Conservation (phyloP, 2,329 filamentous ascomycete genomes). For the Paradendryphiella salina region DNA sequence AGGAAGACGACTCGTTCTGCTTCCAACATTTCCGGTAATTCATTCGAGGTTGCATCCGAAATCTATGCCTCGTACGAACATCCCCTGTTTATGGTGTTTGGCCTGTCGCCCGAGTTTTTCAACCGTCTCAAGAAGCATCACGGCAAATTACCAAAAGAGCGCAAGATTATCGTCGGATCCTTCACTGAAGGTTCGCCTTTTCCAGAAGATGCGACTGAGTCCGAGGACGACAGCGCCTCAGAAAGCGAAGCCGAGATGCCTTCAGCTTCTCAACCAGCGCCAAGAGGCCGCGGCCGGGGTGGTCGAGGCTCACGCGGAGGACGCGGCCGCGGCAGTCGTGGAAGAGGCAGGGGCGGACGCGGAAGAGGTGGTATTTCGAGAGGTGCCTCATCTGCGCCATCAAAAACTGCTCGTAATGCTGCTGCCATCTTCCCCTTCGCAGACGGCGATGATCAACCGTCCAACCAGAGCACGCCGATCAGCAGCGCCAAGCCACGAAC, state of each 20-base stretch:
- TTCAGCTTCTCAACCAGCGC: constrained; percentile 22
- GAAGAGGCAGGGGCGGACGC: constrained; percentile 39
- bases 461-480: constrained; percentile 42
- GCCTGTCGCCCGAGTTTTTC: constrained; percentile 40
- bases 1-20: constrained; percentile 44
- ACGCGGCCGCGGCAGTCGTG: constrained; percentile 34
- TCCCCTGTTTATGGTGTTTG: constrained; percentile 42
- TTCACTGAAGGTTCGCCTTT: constrained; percentile 19
- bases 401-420: constrained; percentile 40
- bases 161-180: constrained; percentile 21
- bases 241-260: constrained; percentile 34
- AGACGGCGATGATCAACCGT: constrained; percentile 40
- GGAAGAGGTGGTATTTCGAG: constrained; percentile 28
- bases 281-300: constrained; percentile 33
- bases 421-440: constrained; percentile 39
- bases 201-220: constrained; percentile 25
- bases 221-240: constrained; percentile 24
- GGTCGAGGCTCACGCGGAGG: constrained; percentile 37
- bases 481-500: constrained; percentile 36
- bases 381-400: constrained; percentile 34
- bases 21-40: constrained; percentile 43
- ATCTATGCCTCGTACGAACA: constrained; percentile 41
- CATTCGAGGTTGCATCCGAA: constrained; percentile 32
- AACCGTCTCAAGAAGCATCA: constrained; percentile 36
- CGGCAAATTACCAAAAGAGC: constrained; percentile 33